phyloP scores from a whole-genome alignment of 495 filamentous ascomycete genomes.

The Lepraria neglecta region DNA sequence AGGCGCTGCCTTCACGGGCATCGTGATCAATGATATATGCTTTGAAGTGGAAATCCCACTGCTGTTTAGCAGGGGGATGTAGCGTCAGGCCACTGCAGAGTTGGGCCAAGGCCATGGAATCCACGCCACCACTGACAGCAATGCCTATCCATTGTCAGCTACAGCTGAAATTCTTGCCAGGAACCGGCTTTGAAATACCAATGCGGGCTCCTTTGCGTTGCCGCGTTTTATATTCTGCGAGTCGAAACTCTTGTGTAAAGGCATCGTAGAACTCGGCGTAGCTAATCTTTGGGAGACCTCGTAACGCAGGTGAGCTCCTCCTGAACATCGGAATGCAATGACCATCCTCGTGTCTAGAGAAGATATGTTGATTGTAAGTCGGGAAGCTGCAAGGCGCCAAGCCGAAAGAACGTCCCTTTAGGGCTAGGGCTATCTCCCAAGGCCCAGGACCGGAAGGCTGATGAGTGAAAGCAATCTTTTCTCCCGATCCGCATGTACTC shows the following conservation, averaged over 20 bases:
- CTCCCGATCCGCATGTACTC: too few relatives aligned
- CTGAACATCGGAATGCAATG: neutral
- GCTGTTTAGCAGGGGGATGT: constrained; percentile 23
- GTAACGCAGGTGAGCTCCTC: neutral
- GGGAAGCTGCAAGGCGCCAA: too few relatives aligned
- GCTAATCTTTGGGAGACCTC: neutral
- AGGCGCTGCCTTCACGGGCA: constrained; percentile 57
- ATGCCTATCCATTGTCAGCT: constrained; percentile 49
- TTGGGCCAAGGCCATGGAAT: constrained; percentile 88
- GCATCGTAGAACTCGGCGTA: constrained; percentile 5
- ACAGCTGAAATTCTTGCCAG: too few relatives aligned
- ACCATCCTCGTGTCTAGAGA: too few relatives aligned
- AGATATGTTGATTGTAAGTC: too few relatives aligned
- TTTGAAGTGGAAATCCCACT: constrained; percentile 39
- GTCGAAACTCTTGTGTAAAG: neutral
- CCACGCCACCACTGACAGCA: constrained; percentile 86
- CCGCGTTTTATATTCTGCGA: too few relatives aligned
- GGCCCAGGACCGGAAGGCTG: too few relatives aligned
- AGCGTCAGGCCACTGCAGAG: constrained; percentile 53
- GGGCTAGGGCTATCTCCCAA: too few relatives aligned
- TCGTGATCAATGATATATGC: constrained; percentile 77
- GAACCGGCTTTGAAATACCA: neutral
- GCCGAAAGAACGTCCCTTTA: too few relatives aligned
- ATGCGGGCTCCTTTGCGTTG: neutral
- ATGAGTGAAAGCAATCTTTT: too few relatives aligned